Percentiles rank a stretch among this genome's conserved stretches.
phyloP scores from a whole-genome alignment of 805 yeast genomes.

The Ogataea philodendri region DNA sequence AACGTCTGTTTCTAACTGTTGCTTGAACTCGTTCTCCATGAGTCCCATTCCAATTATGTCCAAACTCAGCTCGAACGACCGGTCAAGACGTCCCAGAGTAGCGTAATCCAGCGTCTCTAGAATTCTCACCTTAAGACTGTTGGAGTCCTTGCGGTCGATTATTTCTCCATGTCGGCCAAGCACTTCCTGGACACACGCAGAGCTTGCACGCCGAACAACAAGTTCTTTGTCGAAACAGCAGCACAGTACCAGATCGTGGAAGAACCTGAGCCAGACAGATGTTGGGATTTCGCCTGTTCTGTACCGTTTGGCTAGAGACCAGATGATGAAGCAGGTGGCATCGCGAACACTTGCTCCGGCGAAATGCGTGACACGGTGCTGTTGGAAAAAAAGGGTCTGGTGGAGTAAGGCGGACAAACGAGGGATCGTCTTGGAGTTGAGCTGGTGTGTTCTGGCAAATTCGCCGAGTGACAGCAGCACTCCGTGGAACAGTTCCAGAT shows the following conservation, averaged over 20 bases:
- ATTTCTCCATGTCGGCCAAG: slow-evolving; percentile 67
- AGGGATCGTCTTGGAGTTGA: slow-evolving; percentile 26
- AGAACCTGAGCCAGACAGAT: slow-evolving; percentile 20
- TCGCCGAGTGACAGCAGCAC: slow-evolving; percentile 57
- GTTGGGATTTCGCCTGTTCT: slow-evolving; percentile 20
- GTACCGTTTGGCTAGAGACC: slow-evolving; percentile 63
- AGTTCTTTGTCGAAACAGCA: slow-evolving; percentile 73
- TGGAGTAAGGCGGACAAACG: slow-evolving; percentile 40
- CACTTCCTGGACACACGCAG: slow-evolving; percentile 85
- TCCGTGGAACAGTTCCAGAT: slow-evolving; percentile 54
- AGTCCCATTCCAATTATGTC: slow-evolving; percentile 15
- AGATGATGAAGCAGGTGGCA: slow-evolving; percentile 78
- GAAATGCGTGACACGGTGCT: slow-evolving; percentile 47
- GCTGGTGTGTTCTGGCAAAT: slow-evolving; percentile 25
- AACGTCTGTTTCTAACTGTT: slow-evolving; percentile 35
- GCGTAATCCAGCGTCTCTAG: slow-evolving; percentile 60
- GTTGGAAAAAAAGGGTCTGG: slow-evolving; percentile 55
- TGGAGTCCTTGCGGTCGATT: slow-evolving; percentile 21
- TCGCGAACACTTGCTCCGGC: slow-evolving; percentile 75
- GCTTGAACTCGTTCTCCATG: slow-evolving; percentile 30
- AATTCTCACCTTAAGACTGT: slow-evolving; percentile 43
- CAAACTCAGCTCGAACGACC: slow-evolving; percentile 36
- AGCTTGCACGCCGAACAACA: slow-evolving; percentile 72
- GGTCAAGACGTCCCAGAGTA: slow-evolving; percentile 41
- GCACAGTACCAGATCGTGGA: slow-evolving; percentile 45